phyloP scores from a whole-genome alignment of 441 rosid species.

The Populus hybrid region DNA sequence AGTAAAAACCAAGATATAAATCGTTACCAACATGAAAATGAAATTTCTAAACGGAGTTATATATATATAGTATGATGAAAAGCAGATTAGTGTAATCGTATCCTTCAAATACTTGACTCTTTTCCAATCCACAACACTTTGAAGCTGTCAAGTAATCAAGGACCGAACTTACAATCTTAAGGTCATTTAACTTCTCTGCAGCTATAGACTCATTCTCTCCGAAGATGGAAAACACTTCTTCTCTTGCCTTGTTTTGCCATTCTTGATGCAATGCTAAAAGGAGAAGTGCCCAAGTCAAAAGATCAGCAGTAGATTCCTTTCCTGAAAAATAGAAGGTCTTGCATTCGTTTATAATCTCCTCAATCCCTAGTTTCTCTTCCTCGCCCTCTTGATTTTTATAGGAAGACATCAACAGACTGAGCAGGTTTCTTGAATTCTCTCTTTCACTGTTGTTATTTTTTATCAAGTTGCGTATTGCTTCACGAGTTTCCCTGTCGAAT shows the following conservation, averaged over 20 bases:
- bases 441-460: slow-evolving; percentile 22
- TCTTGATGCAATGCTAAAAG: slow-evolving; percentile 69
- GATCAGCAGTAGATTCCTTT: slow-evolving; percentile 67
- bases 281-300: slow-evolving; percentile 65
- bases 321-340: slow-evolving; percentile 85
- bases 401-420: slow-evolving; percentile 48
- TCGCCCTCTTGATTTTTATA: slow-evolving; percentile 44
- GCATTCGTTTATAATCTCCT: slow-evolving; percentile 82
- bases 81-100: too few relatives aligned
- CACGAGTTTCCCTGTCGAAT: slow-evolving; percentile 57
- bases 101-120: too few relatives aligned
- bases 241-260: slow-evolving; percentile 73
- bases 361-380: slow-evolving; percentile 54
- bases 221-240: slow-evolving; percentile 51
- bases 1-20: neutral
- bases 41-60: neutral
- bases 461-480: slow-evolving; percentile 51
- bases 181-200: slow-evolving; percentile 45
- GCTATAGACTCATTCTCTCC: slow-evolving; percentile 29
- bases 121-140: too few relatives aligned
- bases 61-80: too few relatives aligned
- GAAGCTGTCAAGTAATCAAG: too few relatives aligned
- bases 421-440: slow-evolving; percentile 46
- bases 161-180: slow-evolving; percentile 52
- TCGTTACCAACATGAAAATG: neutral